Conservation (phyloP, 306 rosid genomes). For the Medicago arabica region DNA sequence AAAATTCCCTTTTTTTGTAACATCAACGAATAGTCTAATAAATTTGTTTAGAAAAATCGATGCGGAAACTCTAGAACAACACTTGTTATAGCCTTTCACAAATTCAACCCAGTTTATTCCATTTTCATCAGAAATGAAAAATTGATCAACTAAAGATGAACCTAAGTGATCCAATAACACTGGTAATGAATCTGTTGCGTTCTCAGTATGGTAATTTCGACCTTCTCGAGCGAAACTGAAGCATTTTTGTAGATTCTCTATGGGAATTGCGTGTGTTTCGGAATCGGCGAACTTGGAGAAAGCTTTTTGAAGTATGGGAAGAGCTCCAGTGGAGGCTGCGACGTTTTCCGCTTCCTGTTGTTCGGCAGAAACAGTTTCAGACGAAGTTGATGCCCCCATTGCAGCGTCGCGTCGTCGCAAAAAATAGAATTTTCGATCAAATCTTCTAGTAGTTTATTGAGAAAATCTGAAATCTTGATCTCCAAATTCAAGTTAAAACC, state of each 20-base stretch:
- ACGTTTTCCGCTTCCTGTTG: constrained; percentile 68
- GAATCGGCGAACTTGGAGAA: constrained; percentile 72
- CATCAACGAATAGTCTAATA: constrained; percentile 55
- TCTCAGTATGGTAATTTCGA: constrained; percentile 39
- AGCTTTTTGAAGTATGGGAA: constrained; percentile 69
- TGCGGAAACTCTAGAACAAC: constrained; percentile 69
- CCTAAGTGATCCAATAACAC: constrained; percentile 68
- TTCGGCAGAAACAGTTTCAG: constrained; percentile 55
- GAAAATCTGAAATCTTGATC: neutral
- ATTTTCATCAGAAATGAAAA: constrained; percentile 59
- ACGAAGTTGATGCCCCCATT: constrained; percentile 87
- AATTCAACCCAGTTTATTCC: constrained; percentile 80
- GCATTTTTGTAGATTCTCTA: constrained; percentile 59
- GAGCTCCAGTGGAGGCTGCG: constrained; percentile 82
- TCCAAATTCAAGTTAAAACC: neutral
- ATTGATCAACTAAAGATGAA: constrained; percentile 60
- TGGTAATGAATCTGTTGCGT: constrained; percentile 54
- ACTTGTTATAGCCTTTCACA: constrained; percentile 71
- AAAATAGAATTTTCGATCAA: constrained; percentile 17
- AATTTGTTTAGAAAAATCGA: constrained; percentile 62
- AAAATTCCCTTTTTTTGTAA: constrained; percentile 40
- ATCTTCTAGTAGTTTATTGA: constrained; percentile 4
- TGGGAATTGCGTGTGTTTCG: constrained; percentile 58
- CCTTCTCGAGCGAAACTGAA: constrained; percentile 52
- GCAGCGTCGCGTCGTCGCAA: constrained; percentile 9